Conservation (phyloP, 441 rosid genomes). For the Jatropha podagrica region DNA sequence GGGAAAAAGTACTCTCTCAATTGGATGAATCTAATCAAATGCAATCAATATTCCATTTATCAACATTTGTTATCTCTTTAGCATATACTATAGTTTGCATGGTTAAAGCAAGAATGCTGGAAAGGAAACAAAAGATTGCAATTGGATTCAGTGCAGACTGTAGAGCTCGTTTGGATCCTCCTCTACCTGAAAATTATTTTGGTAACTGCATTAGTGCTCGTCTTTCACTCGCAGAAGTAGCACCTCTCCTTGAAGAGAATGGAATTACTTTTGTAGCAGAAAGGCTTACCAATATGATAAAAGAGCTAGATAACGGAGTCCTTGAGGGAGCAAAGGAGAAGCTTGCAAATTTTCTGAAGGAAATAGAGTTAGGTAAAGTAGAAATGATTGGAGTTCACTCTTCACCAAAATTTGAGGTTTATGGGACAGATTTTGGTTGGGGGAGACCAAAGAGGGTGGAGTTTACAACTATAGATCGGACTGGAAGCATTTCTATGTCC, state of each 20-base stretch:
- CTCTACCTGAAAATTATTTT: conserved; percentile 10
- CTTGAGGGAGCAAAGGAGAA: conserved; percentile 1
- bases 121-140: not conserved
- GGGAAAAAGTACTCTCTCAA: conserved; percentile 45
- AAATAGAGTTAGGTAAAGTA: not conserved
- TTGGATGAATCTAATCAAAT: not conserved
- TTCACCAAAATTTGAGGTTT: conserved; percentile 38
- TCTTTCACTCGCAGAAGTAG: not conserved
- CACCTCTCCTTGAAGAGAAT: not conserved
- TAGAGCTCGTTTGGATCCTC: conserved; percentile 22
- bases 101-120: conserved; percentile 7
- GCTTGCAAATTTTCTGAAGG: not conserved
- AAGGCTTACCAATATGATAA: not conserved
- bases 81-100: conserved; percentile 3
- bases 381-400: conserved; percentile 34
- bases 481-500: conserved; percentile 7
- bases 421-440: conserved; percentile 29
- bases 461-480: conserved; percentile 5
- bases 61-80: conserved; percentile 10
- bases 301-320: not conserved
- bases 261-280: not conserved
- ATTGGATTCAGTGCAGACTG: not conserved
- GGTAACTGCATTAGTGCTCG: not conserved
- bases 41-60: not conserved
- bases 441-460: conserved; percentile 22